Evolutionary conservation across 768 basidiomycete genomes (phyloP).

Genomic region (button mushroom (Agaricus bisporus)): DNA sequence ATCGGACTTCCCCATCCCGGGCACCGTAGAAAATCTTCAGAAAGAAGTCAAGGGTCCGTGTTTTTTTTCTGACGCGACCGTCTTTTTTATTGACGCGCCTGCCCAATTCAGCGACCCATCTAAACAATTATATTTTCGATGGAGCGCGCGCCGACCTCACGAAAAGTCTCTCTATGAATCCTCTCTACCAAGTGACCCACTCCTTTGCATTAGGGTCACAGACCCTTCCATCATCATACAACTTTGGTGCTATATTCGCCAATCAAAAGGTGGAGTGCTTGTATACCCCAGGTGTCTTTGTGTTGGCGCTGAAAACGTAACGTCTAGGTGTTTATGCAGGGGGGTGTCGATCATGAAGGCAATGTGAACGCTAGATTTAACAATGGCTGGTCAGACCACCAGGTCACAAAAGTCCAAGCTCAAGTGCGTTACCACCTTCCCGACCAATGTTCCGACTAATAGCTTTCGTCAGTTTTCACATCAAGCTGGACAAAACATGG

Average conservation of each 20-base stretch:
- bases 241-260: constrained; percentile 91
- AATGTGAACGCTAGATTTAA: constrained; percentile 85
- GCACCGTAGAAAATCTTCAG: constrained; percentile 85
- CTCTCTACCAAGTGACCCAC: constrained; percentile 98
- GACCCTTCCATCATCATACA: constrained; percentile 81
- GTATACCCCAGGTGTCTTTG: constrained; percentile 8
- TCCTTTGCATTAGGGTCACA: constrained; percentile 89
- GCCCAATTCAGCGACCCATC: constrained; percentile 63
- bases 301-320: constrained; percentile 16
- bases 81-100: constrained; percentile 5
- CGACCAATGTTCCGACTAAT: neutral
- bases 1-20: constrained; percentile 89
- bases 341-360: constrained; percentile 90
- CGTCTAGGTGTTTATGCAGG: constrained; percentile 81
- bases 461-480: constrained; percentile 56
- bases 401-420: constrained; percentile 81
- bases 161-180: constrained; percentile 87
- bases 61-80: neutral
- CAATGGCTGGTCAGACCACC: constrained; percentile 75
- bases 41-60: constrained; percentile 86
- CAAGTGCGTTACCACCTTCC: constrained; percentile 51
- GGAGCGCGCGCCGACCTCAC: constrained; percentile 95
- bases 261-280: constrained; percentile 59
- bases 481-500: constrained; percentile 79
- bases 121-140: constrained; percentile 95